Percentiles rank a stretch among this genome's conserved stretches.
phyloP scores from a whole-genome alignment of 768 basidiomycete species.

The Clathrus columnatus region DNA sequence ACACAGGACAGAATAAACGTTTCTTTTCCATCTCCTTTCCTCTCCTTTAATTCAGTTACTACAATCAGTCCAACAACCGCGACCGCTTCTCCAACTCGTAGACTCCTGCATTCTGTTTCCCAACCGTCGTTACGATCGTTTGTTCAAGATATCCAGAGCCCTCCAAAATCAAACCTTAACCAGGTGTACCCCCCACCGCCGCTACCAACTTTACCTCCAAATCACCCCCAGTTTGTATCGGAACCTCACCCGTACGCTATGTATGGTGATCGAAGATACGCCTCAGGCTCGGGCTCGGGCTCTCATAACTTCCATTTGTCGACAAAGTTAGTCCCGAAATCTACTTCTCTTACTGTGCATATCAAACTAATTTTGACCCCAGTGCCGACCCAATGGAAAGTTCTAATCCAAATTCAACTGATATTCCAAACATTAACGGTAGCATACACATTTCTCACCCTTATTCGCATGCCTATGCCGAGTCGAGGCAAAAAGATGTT shows the following conservation, averaged over 20 bases:
- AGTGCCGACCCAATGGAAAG: no score
- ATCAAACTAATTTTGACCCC: no score
- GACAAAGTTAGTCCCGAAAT: not conserved
- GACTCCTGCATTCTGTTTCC: not conserved
- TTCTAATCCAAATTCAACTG: no score
- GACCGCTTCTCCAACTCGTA: not conserved
- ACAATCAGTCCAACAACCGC: not conserved
- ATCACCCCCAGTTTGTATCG: not conserved
- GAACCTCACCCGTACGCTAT: not conserved
- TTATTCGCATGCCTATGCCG: no score
- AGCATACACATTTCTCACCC: no score
- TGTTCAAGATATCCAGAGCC: not conserved
- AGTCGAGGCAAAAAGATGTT: no score
- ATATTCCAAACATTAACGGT: no score
- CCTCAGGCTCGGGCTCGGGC: not conserved
- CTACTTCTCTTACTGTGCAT: no score
- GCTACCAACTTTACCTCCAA: not conserved
- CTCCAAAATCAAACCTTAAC: not conserved
- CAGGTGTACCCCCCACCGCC: not conserved
- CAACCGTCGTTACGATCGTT: not conserved
- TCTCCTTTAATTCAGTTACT: not conserved
- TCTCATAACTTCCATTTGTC: not conserved
- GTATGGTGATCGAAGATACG: no score
- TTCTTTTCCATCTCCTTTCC: not conserved
- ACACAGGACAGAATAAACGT: not conserved